Percentiles rank a stretch among this genome's conserved stretches.
These are phyloP conservation scores for Penicillium freii DNA, from an alignment of 2,329 filamentous ascomycete genomes.

Conservation along the genomic window DNA sequence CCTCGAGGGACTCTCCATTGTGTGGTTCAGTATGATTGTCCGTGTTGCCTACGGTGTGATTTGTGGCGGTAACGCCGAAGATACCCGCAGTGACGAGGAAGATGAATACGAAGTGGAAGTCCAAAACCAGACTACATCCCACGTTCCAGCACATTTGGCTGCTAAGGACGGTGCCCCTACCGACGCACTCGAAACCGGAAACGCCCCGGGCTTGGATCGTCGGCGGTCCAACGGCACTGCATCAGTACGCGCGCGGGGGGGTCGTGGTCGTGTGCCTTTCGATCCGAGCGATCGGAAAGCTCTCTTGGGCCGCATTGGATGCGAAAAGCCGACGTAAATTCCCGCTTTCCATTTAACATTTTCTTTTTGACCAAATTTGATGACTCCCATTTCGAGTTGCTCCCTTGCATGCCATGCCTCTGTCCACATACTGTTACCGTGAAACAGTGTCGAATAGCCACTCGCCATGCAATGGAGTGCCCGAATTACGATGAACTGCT, in stretches of 20 bases:
- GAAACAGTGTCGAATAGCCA: not conserved
- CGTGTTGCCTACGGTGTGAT: slow-evolving; percentile 79
- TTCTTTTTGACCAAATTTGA: slow-evolving; percentile 13
- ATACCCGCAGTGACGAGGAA: slow-evolving; percentile 77
- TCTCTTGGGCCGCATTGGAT: slow-evolving; percentile 76
- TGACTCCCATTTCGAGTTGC: slow-evolving; percentile 16
- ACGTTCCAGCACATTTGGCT: slow-evolving; percentile 21
- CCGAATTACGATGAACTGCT: slow-evolving; percentile 22
- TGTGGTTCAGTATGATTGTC: slow-evolving; percentile 89
- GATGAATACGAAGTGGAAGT: slow-evolving; percentile 54
- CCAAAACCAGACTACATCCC: slow-evolving; percentile 22
- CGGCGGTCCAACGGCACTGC: slow-evolving; percentile 36
- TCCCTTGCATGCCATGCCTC: slow-evolving; percentile 18
- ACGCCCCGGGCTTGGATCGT: slow-evolving; percentile 31
- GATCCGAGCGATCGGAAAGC: slow-evolving; percentile 60
- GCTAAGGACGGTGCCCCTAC: slow-evolving; percentile 27
- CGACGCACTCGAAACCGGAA: slow-evolving; percentile 25
- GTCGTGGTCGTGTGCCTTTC: slow-evolving; percentile 40
- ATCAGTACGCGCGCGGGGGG: slow-evolving; percentile 34
- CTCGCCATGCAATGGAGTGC: slow-evolving; percentile 15
- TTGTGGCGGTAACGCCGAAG: slow-evolving; percentile 71
- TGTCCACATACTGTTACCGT: slow-evolving; percentile 2
- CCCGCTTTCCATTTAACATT: not conserved
- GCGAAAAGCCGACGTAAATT: slow-evolving; percentile 62
- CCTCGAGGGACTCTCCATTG: slow-evolving; percentile 74